Conservation (phyloP, 2,329 filamentous ascomycete genomes). For the Tolypocladium sp. region DNA sequence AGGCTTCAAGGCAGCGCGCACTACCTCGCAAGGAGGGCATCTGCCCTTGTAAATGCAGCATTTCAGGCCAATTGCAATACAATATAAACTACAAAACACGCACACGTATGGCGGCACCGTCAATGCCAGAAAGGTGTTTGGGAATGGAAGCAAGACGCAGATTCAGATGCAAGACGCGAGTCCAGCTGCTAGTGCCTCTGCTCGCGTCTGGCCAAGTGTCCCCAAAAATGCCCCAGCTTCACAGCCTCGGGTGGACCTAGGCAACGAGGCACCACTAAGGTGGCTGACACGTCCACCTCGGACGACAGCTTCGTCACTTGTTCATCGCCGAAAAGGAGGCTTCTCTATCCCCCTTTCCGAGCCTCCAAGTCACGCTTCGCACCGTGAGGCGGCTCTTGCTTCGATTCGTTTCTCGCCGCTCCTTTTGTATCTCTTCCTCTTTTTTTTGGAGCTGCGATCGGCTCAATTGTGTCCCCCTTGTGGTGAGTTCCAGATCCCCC, state of each 20-base stretch:
- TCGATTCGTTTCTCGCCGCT: not conserved
- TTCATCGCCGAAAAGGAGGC: conserved; percentile 2
- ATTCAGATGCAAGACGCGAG: not conserved
- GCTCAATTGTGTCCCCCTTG: not conserved
- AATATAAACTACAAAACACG: not conserved
- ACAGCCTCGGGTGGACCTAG: not conserved
- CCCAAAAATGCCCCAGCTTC: not conserved
- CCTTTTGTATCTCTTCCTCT: not conserved
- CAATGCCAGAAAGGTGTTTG: not conserved
- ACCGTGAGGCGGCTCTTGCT: not conserved
- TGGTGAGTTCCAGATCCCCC: not conserved
- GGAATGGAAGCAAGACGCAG: not conserved
- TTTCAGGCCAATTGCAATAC: too few relatives aligned
- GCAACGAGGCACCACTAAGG: not conserved
- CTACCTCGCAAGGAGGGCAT: not conserved
- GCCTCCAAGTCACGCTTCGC: not conserved
- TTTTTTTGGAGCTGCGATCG: not conserved
- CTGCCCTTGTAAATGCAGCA: not conserved
- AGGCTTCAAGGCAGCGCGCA: too few relatives aligned
- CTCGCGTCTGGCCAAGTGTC: not conserved
- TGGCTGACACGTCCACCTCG: not conserved
- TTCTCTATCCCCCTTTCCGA: not conserved
- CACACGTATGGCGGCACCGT: not conserved
- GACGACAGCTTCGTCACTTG: conserved; percentile 3
- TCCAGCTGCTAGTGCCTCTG: not conserved